These are phyloP conservation scores for Salicornia ramosissima DNA, from an alignment of 148 eudicot genomes.

Conservation along the genomic window DNA sequence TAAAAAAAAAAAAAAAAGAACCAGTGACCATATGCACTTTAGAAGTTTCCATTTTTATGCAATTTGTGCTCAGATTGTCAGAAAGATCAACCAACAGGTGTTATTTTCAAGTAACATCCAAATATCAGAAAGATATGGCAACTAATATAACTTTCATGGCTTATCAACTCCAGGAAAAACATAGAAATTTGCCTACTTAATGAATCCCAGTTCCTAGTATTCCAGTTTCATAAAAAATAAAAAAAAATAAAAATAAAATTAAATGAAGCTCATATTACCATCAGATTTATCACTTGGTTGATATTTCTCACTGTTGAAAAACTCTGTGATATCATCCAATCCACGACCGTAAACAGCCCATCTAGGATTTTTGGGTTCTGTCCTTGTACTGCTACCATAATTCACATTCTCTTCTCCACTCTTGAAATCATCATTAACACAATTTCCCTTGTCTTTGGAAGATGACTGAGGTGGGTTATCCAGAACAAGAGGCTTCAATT, in stretches of 20 bases:
- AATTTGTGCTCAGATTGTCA: neutral
- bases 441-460: neutral
- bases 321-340: slow-evolving; percentile 74
- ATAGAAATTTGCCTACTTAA: neutral
- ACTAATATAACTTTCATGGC: neutral
- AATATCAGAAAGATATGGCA: neutral
- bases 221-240: neutral
- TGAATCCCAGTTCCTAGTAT: neutral
- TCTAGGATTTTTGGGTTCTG: slow-evolving; percentile 67
- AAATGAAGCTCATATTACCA: slow-evolving; percentile 39
- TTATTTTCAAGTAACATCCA: neutral
- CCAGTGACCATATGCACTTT: slow-evolving; percentile 1
- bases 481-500: slow-evolving; percentile 60
- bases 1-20: neutral
- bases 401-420: slow-evolving; percentile 4
- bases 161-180: neutral
- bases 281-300: slow-evolving; percentile 42
- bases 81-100: neutral
- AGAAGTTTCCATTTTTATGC: slow-evolving; percentile 5
- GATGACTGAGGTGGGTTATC: slow-evolving; percentile 37
- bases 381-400: slow-evolving; percentile 32
- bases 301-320: slow-evolving; percentile 55
- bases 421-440: slow-evolving; percentile 9
- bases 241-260: too few species aligned
- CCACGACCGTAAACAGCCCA: slow-evolving; percentile 75